These are phyloP conservation scores for Hydnomerulius pinastri DNA, from an alignment of 768 basidiomycete genomes.

Conservation along the genomic window DNA sequence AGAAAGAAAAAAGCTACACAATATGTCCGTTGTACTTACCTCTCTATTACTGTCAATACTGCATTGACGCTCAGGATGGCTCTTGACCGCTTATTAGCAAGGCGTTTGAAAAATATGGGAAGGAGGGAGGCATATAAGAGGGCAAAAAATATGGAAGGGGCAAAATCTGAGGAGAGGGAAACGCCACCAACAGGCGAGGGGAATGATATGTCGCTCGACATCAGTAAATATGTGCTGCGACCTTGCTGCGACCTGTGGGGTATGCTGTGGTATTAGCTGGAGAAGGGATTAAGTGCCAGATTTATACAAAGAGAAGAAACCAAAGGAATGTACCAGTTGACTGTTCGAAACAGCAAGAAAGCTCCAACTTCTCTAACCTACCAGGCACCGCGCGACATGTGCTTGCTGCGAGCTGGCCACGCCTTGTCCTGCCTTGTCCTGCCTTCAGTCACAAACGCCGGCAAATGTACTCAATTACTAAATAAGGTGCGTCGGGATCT, in stretches of 20 bases:
- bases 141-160: slow-evolving; percentile 44
- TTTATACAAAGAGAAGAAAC: background rate
- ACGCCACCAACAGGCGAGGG: slow-evolving; percentile 49
- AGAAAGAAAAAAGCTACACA: background rate
- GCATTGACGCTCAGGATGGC: slow-evolving; percentile 37
- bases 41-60: slow-evolving; percentile 37
- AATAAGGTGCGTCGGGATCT: background rate
- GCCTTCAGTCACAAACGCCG: background rate
- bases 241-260: background rate
- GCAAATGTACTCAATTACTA: background rate
- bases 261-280: background rate
- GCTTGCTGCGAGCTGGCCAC: slow-evolving; percentile 2
- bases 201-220: slow-evolving; percentile 25
- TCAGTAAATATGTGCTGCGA: background rate
- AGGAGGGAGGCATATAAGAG: slow-evolving; percentile 39
- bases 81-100: slow-evolving; percentile 37
- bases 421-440: slow-evolving; percentile 4
- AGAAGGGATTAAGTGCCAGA: background rate
- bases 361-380: background rate
- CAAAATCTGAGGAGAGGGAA: slow-evolving; percentile 40
- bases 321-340: background rate
- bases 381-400: slow-evolving; percentile 1
- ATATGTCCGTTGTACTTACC: slow-evolving; percentile 25
- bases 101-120: slow-evolving; percentile 39
- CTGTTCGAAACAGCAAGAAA: background rate